These are phyloP conservation scores for Sicyos edulis DNA, from an alignment of 306 rosid species.

Conservation along the genomic window DNA sequence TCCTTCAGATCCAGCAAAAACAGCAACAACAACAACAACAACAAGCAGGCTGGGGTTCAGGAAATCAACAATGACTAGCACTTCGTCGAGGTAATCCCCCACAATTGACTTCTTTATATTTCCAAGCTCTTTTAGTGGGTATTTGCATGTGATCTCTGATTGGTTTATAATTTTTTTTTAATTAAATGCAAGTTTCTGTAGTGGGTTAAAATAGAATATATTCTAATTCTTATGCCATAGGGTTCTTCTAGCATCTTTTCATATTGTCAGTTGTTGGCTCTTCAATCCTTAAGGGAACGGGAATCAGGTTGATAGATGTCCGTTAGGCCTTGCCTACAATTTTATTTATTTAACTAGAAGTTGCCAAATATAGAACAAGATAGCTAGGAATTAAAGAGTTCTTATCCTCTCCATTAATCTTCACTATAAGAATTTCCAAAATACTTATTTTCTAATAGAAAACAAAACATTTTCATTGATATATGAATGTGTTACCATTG, in stretches of 20 bases:
- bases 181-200: neutral
- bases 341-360: too few relatives aligned
- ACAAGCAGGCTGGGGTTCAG: slow-evolving; percentile 61
- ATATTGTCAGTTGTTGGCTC: neutral
- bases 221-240: neutral
- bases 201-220: neutral
- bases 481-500: too few relatives aligned
- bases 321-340: too few relatives aligned
- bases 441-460: too few relatives aligned
- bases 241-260: slow-evolving; percentile 9
- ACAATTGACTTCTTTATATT: slow-evolving; percentile 7
- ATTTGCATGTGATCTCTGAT: slow-evolving; percentile 14
- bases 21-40: slow-evolving; percentile 65
- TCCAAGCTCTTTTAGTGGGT: neutral
- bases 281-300: too few relatives aligned
- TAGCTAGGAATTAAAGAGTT: too few relatives aligned
- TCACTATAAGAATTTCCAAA: too few relatives aligned
- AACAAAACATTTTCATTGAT: too few relatives aligned
- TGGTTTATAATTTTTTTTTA: neutral
- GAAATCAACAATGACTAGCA: slow-evolving; percentile 57
- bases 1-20: too few relatives aligned
- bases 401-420: too few relatives aligned
- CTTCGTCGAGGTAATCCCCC: slow-evolving; percentile 46
- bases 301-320: too few relatives aligned
- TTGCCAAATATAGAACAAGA: too few relatives aligned